Evolutionary conservation across 73 alveolate genomes (phyloP), one percentile per base, ranked within the genome.

Genomic region (Symbiodinium natans): DNA sequence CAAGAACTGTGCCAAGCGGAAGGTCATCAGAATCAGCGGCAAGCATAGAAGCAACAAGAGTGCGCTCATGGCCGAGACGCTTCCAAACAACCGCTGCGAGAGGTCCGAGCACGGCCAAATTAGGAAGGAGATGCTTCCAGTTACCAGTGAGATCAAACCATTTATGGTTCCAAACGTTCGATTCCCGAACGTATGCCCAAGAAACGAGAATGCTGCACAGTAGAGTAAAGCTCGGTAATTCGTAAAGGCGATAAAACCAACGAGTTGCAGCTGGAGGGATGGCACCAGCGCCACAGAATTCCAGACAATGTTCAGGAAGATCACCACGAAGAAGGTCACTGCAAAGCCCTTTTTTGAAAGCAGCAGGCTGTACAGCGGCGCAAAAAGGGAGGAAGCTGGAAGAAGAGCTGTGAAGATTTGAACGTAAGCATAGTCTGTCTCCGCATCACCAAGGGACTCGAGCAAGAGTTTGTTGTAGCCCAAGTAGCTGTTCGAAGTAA

Each of bases 401-500:
- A 90, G 77, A 6, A 90, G 87, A 17, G 87, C 87, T 1, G 88
- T 73, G 52, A 90, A 90, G 40, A 90, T 29, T 38, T 90, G 97
- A 15, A 85, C 74, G 29, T 38, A 80, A 33, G 56, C 29, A 42
- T 40, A 88, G 73, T 33, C 43, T 23, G 75, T 88, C 77, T 90
- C 77, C 1, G 75, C 80, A 33, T 90, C 97, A 2, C 97, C 97
- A 21, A 71, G 46, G 23, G 39, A 29, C 88, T 82, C 48, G 77
- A 90, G 38, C 88, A 90, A 52, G 54, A 56, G 75, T 75, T 90
- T 90, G 97, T 90, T 90, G 87, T 38, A 90, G 88, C 97, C 97
- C 97, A 90, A 11, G 40, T 90, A 90, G 88, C 97, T 90, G 15
- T 82, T 90, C 19, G 88, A 63, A 19, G 80, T 36, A 39, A 90